Evolutionary conservation across 192 early-diverging fungal genomes (phyloP).

Genomic region (Diversispora epigaea): DNA sequence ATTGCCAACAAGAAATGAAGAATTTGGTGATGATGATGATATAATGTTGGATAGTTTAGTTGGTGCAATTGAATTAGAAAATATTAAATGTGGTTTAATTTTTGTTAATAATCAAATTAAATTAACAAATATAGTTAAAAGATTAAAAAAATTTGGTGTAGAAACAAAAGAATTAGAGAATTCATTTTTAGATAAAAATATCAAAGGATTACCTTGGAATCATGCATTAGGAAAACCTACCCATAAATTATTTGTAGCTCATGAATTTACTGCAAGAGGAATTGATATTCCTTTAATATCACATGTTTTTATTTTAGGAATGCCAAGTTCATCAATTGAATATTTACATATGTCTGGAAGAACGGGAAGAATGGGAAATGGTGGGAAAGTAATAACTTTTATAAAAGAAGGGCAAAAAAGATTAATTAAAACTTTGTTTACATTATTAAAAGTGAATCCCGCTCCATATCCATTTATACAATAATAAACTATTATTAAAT

Average conservation of each 20-base stretch:
- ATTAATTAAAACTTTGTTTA: not conserved
- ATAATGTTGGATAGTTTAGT: constrained; percentile 51
- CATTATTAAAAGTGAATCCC: not conserved
- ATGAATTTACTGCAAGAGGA: constrained; percentile 77
- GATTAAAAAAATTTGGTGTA: constrained; percentile 39
- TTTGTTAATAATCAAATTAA: constrained; percentile 49
- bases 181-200: constrained; percentile 20
- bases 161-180: constrained; percentile 39
- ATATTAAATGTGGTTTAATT: constrained; percentile 45
- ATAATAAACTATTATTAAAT: not conserved
- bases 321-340: constrained; percentile 61
- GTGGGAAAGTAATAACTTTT: constrained; percentile 56
- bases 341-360: constrained; percentile 91
- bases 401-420: constrained; percentile 38
- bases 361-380: constrained; percentile 72
- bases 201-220: not conserved
- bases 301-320: constrained; percentile 83
- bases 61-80: constrained; percentile 45
- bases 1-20: not conserved
- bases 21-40: constrained; percentile 50
- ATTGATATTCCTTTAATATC: constrained; percentile 77
- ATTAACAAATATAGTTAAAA: constrained; percentile 34
- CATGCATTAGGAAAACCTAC: constrained; percentile 4
- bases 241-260: constrained; percentile 58
- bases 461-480: not conserved